These are phyloP conservation scores for Hymenoscyphus repandus DNA, from an alignment of 2,329 filamentous ascomycete genomes.

Conservation along the genomic window DNA sequence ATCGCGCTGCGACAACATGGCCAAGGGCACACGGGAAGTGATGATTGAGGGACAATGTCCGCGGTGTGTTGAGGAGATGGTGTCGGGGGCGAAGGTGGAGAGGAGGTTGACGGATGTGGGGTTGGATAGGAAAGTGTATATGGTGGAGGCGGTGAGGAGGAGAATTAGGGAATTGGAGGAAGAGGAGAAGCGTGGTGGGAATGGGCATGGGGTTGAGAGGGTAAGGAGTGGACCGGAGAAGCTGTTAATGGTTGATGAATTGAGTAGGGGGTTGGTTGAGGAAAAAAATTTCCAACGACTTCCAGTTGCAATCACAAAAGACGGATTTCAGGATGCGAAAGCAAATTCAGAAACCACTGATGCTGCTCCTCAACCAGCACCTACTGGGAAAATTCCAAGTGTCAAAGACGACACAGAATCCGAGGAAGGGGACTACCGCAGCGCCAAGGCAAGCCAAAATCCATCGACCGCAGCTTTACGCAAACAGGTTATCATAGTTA, in stretches of 20 bases:
- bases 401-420: not conserved
- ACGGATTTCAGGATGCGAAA: not conserved
- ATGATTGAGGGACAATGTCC: slow-evolving; percentile 1
- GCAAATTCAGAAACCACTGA: not conserved
- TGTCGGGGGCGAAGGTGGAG: too few relatives aligned
- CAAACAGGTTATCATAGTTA: too few relatives aligned
- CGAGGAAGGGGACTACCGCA: not conserved
- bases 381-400: too few relatives aligned
- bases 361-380: not conserved
- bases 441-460: too few relatives aligned
- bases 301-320: not conserved
- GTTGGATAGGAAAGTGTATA: not conserved
- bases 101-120: not conserved
- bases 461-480: too few relatives aligned
- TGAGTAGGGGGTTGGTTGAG: too few relatives aligned
- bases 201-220: too few relatives aligned
- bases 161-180: slow-evolving; percentile 1
- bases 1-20: slow-evolving; percentile 11
- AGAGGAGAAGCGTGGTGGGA: too few relatives aligned
- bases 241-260: too few relatives aligned
- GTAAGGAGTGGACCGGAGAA: too few relatives aligned
- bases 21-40: slow-evolving; percentile 1
- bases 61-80: not conserved
- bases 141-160: slow-evolving; percentile 2
- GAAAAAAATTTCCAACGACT: not conserved